phyloP scores from a whole-genome alignment of 768 basidiomycete genomes.

The Clathrus columnatus region DNA sequence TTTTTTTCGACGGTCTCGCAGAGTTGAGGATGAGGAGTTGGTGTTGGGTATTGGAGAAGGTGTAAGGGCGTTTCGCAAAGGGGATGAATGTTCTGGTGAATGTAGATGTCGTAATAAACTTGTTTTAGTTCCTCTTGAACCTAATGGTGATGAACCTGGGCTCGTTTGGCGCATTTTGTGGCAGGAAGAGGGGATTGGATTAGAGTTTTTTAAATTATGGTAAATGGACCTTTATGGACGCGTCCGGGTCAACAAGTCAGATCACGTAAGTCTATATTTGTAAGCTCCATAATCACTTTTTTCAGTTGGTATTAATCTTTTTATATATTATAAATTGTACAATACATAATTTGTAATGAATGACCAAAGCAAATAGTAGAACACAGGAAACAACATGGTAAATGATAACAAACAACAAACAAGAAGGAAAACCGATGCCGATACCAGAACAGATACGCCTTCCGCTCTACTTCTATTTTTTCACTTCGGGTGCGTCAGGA shows the following conservation, averaged over 20 bases:
- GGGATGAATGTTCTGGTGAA: constrained; percentile 2
- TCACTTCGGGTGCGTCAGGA: constrained; percentile 78
- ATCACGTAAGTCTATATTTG: no score
- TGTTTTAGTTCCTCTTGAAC: neutral
- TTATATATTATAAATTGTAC: no score
- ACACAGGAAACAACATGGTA: no score
- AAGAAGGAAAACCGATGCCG: neutral
- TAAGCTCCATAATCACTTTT: no score
- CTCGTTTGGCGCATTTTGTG: neutral
- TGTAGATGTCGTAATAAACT: neutral
- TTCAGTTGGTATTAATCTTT: no score
- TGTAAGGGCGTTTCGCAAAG: neutral
- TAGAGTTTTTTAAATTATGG: neutral
- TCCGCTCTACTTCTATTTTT: constrained; percentile 41
- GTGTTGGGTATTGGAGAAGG: neutral
- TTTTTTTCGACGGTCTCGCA: neutral
- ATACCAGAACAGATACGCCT: neutral
- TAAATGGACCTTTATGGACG: neutral
- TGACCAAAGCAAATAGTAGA: no score
- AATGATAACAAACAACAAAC: neutral
- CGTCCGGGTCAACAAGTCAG: neutral
- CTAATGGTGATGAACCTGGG: constrained; percentile 2
- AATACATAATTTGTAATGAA: no score
- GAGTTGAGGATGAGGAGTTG: neutral
- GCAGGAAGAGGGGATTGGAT: neutral